Percentiles rank a stretch among this genome's conserved stretches.
These are phyloP conservation scores for Colletotrichum falcatum DNA, from an alignment of 2,329 filamentous ascomycete species.

Conservation along the genomic window DNA sequence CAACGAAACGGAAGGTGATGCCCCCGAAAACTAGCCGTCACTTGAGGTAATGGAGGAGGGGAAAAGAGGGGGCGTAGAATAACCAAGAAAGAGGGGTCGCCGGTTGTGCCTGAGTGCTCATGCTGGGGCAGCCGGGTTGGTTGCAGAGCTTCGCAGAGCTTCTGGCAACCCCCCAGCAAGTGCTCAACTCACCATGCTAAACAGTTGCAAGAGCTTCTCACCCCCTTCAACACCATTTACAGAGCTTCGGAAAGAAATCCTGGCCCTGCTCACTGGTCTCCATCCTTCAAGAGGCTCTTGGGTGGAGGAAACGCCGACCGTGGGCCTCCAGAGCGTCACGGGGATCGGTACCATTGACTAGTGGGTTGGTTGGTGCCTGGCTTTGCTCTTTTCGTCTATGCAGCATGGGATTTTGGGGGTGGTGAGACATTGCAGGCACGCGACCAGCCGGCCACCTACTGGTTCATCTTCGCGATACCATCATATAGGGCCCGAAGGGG, in stretches of 20 bases:
- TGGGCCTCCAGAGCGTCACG: not conserved
- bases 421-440: constrained; percentile 38
- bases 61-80: not conserved
- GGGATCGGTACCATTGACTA: not conserved
- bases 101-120: too few relatives aligned
- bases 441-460: constrained; percentile 22
- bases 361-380: not conserved
- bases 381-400: constrained; percentile 4
- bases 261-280: constrained; percentile 12
- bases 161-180: constrained; percentile 29
- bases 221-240: not conserved
- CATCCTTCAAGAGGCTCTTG: not conserved
- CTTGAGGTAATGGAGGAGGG: not conserved
- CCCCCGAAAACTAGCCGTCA: not conserved
- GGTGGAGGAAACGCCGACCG: not conserved
- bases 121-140: constrained; percentile 7
- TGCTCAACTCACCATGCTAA: constrained; percentile 25
- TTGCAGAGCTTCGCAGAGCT: constrained; percentile 36
- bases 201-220: constrained; percentile 36
- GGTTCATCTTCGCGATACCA: constrained; percentile 31
- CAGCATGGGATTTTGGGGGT: constrained; percentile 4
- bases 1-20: constrained; percentile 4
- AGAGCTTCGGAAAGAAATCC: constrained; percentile 31
- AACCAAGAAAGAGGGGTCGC: constrained; percentile 1
- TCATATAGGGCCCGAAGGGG: constrained; percentile 25